Evolutionary conservation across 495 filamentous ascomycete genomes (phyloP).

Genomic region (Baudoinia panamericana): DNA sequence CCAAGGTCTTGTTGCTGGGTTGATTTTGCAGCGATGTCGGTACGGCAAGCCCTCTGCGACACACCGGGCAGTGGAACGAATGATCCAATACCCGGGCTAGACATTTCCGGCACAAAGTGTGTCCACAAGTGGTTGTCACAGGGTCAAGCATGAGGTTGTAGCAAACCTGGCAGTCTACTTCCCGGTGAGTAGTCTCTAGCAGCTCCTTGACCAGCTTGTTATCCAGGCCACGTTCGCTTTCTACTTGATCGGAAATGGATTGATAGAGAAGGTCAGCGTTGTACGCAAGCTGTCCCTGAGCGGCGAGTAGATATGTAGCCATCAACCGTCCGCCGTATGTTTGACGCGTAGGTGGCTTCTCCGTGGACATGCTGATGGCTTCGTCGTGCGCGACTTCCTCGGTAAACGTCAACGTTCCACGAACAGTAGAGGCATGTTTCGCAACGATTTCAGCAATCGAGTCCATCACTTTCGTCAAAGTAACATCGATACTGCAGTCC

Average conservation of each 20-base stretch:
- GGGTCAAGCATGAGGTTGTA: conserved; percentile 68
- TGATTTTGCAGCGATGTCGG: conserved; percentile 40
- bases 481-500: conserved; percentile 67
- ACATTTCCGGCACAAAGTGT: conserved; percentile 78
- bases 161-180: conserved; percentile 82
- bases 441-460: conserved; percentile 38
- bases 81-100: conserved; percentile 61
- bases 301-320: conserved; percentile 45
- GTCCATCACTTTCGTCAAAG: conserved; percentile 50
- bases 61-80: conserved; percentile 64
- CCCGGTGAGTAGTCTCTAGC: conserved; percentile 45
- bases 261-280: conserved; percentile 43
- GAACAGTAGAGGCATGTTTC: conserved; percentile 24
- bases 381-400: conserved; percentile 35
- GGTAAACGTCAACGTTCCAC: conserved; percentile 28
- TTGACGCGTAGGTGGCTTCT: conserved; percentile 19
- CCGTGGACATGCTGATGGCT: conserved; percentile 16
- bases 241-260: conserved; percentile 25
- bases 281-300: conserved; percentile 40
- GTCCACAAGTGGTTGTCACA: conserved; percentile 71
- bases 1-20: conserved; percentile 50
- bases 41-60: conserved; percentile 53
- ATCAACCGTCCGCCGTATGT: conserved; percentile 44
- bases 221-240: conserved; percentile 37
- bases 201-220: conserved; percentile 40